phyloP scores from a whole-genome alignment of 768 basidiomycete genomes.

The Inosperma sp. region DNA sequence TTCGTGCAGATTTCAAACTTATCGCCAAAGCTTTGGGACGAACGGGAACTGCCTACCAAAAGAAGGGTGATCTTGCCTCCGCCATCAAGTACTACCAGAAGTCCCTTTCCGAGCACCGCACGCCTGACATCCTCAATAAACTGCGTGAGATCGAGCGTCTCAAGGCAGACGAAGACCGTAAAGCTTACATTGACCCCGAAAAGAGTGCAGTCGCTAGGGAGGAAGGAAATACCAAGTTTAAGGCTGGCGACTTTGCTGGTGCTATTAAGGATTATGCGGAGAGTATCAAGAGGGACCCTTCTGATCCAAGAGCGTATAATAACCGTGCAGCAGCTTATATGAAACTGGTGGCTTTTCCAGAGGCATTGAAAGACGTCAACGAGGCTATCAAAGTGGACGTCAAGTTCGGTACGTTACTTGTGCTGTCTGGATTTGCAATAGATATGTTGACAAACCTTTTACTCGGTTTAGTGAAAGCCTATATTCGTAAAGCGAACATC shows the following conservation, averaged over 20 bases:
- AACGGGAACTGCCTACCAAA: constrained; percentile 77
- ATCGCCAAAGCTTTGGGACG: constrained; percentile 93
- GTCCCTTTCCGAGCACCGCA: constrained; percentile 93
- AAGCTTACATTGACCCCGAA: constrained; percentile 84
- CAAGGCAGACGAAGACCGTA: constrained; percentile 71
- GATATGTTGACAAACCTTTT: background rate
- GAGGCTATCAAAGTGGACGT: constrained; percentile 91
- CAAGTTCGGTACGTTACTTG: constrained; percentile 56
- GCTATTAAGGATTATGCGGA: constrained; percentile 93
- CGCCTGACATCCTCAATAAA: constrained; percentile 87
- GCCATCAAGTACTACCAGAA: constrained; percentile 94
- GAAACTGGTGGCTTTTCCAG: constrained; percentile 89
- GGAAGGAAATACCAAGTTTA: constrained; percentile 91
- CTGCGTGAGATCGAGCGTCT: constrained; percentile 77
- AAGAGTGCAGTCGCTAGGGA: constrained; percentile 80
- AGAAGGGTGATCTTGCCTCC: constrained; percentile 66
- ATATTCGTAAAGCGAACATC: constrained; percentile 89
- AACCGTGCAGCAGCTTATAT: constrained; percentile 98
- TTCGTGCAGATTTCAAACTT: constrained; percentile 92
- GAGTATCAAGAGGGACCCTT: constrained; percentile 92
- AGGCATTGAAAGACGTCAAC: constrained; percentile 94
- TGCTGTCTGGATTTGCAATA: background rate
- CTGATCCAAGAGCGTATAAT: constrained; percentile 90
- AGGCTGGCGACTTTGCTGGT: constrained; percentile 84
- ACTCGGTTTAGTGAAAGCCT: constrained; percentile 69